Evolutionary conservation across 2,329 filamentous ascomycete genomes (phyloP).

Genomic region (Fusarium sambucinum): DNA sequence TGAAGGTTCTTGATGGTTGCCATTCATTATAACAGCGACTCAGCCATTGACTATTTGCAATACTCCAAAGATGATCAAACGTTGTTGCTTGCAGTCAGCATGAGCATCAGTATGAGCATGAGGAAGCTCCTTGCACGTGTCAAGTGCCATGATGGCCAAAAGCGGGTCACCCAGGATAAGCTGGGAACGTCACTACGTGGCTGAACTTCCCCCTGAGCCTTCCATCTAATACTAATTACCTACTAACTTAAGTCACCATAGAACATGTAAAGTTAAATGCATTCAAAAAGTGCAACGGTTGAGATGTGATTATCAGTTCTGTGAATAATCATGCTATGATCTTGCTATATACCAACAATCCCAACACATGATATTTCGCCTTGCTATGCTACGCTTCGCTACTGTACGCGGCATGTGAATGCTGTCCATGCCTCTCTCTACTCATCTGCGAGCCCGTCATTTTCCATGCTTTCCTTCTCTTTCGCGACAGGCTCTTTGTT

Average conservation of each 20-base stretch:
- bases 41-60: conserved; percentile 3
- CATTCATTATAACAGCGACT: conserved; percentile 55
- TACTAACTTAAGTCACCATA: too few relatives aligned
- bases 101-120: conserved; percentile 38
- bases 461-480: conserved; percentile 66
- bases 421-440: conserved; percentile 20
- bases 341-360: conserved; percentile 22
- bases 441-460: conserved; percentile 57
- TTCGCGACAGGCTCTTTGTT: conserved; percentile 59
- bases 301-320: conserved; percentile 24
- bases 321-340: conserved; percentile 25
- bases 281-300: conserved; percentile 8
- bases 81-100: conserved; percentile 10
- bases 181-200: conserved; percentile 28
- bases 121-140: conserved; percentile 46
- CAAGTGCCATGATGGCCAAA: conserved; percentile 47
- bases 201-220: conserved; percentile 36
- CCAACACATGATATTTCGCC: conserved; percentile 21
- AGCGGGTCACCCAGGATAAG: conserved; percentile 37
- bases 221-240: background rate
- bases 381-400: conserved; percentile 3
- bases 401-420: background rate
- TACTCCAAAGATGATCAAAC: conserved; percentile 18
- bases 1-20: conserved; percentile 51
- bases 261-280: background rate